A percentile compares a stretch with the other conserved stretches of the same genome.
Evolutionary conservation across 345 rosid species (phyloP).

Genomic region (Aegle marmelos): DNA sequence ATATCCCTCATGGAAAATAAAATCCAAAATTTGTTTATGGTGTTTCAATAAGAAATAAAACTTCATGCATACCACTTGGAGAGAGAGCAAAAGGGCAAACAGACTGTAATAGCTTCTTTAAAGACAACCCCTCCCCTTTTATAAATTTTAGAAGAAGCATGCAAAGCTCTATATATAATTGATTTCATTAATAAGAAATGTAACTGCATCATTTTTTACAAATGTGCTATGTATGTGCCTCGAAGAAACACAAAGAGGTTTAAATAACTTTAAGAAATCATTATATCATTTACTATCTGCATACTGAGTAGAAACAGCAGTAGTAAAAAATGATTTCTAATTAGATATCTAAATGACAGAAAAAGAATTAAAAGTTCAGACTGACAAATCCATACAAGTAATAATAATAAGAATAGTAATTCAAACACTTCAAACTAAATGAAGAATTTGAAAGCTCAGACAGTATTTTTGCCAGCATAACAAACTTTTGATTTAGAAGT

Average conservation of each 20-base stretch:
- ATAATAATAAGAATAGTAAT: too few species aligned
- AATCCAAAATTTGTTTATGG: background rate
- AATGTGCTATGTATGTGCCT: too few species aligned
- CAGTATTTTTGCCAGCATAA: background rate
- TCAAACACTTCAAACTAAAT: background rate
- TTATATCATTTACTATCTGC: background rate
- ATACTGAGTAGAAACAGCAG: background rate
- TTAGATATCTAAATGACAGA: too few species aligned
- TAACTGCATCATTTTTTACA: too few species aligned
- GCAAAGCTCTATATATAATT: background rate
- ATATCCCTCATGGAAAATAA: background rate
- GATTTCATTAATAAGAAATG: too few species aligned
- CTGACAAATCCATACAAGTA: too few species aligned
- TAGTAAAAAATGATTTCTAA: background rate
- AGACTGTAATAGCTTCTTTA: background rate
- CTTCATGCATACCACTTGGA: background rate
- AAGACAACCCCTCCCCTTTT: background rate
- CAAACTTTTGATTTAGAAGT: background rate
- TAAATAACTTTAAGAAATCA: background rate
- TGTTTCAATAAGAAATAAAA: background rate
- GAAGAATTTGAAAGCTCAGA: background rate
- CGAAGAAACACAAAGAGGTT: background rate
- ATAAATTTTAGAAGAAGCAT: background rate
- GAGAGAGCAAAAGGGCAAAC: background rate
- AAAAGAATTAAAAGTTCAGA: too few species aligned